Percentiles rank a stretch among this genome's conserved stretches.
These are phyloP conservation scores for Durotheca rogersii DNA, from an alignment of 495 filamentous ascomycete genomes.

Conservation along the genomic window DNA sequence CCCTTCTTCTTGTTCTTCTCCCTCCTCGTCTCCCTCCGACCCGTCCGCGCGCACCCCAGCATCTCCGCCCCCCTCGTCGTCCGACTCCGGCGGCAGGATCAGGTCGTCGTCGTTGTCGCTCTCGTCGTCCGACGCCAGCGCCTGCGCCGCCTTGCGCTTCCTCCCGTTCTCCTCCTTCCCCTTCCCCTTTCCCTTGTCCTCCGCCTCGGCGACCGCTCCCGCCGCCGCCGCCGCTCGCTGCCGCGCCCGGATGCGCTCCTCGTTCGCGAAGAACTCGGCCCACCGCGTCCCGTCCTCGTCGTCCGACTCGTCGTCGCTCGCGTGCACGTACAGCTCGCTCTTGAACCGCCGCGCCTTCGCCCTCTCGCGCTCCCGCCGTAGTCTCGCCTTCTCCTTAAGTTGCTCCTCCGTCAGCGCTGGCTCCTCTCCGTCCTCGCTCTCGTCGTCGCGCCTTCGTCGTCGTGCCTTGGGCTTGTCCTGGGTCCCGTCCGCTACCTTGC, in stretches of 20 bases:
- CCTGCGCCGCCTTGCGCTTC: slow-evolving; percentile 30
- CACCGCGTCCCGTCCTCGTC: slow-evolving; percentile 63
- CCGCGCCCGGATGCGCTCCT: slow-evolving; percentile 52
- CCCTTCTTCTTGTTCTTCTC: too few relatives aligned
- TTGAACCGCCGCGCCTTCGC: slow-evolving; percentile 77
- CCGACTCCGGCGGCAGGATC: slow-evolving; percentile 12
- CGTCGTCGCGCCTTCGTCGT: slow-evolving; percentile 44
- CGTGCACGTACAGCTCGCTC: slow-evolving; percentile 74
- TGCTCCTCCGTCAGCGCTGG: slow-evolving; percentile 44
- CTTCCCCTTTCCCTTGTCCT: too few relatives aligned
- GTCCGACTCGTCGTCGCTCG: slow-evolving; percentile 78
- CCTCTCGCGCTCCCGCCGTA: slow-evolving; percentile 57
- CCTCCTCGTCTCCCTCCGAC: slow-evolving; percentile 32
- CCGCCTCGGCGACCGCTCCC: slow-evolving; percentile 25
- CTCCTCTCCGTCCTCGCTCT: slow-evolving; percentile 45
- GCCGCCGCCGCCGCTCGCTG: slow-evolving; percentile 31
- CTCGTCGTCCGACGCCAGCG: slow-evolving; percentile 22
- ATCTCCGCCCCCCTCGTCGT: too few relatives aligned
- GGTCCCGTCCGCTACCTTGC: slow-evolving; percentile 47
- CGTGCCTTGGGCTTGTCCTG: slow-evolving; percentile 53
- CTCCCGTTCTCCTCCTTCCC: too few relatives aligned
- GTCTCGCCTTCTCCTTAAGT: slow-evolving; percentile 47
- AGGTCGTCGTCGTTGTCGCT: slow-evolving; percentile 40
- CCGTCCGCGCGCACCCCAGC: too few relatives aligned
- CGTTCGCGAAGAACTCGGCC: slow-evolving; percentile 63